Base-by-base conservation (phyloP, 345 rosid species). In the Eucalyptus curtisii region DNA sequence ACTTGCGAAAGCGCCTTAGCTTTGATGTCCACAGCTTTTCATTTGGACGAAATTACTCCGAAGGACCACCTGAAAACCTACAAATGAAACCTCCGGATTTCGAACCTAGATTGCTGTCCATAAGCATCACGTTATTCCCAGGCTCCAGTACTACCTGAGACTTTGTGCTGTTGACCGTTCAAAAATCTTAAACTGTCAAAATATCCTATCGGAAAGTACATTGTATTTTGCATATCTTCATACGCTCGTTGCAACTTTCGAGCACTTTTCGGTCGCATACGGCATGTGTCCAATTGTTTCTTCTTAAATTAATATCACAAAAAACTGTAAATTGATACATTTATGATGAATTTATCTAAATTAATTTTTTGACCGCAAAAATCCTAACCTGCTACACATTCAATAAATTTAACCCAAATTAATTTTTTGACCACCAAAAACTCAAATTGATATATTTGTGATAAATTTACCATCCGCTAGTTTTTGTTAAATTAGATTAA, bases 301-400 rank as follows among this genome's bases (percentile, higher is more conserved):
- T 71, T 37, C 14, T 33, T 52, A 52, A 20, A 20, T 20, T 52
- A 8, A 8, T 8, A 7, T 52, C 2, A 1, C 1, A 0, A 7
- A 52, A 52, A 52, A 19, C 2, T 52, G 0, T 0, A 19, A 7
- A 52, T 52, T 1, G 0, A 52, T 52, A 19, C 0, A 52, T 2
- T 52, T 52, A 52, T 7, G 0, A 52, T 0, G 7, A 52, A 19
- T 52, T 52, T 19, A 0, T 52, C 0, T 0, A 52, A 52, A 52
- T 3, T 52, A 52, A 20, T 52, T 52, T 20, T 20, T 20, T 52
- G 0, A 52, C 2, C 1, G 0, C 57, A 52, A 52, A 52, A 7
- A 20, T 10, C 24, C 1, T 19, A 8, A 52, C 57, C 0, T 52
- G 10, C 57, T 52, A 52, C 42, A 52, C 2, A 52, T 52, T 52